phyloP scores from a whole-genome alignment of 345 rosid species.

The Eucalyptus cloeziana region DNA sequence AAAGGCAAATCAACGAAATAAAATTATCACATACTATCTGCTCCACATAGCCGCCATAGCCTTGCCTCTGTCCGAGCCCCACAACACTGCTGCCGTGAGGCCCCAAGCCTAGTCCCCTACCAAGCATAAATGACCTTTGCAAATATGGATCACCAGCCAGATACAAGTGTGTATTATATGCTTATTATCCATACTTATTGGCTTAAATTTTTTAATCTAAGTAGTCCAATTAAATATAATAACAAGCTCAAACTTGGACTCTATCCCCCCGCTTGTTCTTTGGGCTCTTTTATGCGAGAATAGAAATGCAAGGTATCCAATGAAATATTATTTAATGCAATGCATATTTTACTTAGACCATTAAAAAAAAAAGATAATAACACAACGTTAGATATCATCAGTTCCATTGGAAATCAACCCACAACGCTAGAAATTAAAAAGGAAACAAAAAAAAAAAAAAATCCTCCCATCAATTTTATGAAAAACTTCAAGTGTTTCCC shows the following conservation, averaged over 20 bases:
- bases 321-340: not conserved
- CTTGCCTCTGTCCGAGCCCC: not conserved
- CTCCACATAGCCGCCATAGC: accelerated
- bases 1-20: not conserved
- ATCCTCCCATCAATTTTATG: not conserved
- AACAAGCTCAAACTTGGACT: too few relatives aligned
- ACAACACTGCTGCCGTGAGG: accelerated
- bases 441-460: not conserved
- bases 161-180: not conserved
- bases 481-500: not conserved
- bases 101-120: not conserved
- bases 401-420: not conserved
- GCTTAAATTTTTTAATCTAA: too few relatives aligned
- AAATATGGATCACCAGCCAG: not conserved
- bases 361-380: not conserved
- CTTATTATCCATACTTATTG: too few relatives aligned
- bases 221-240: too few relatives aligned
- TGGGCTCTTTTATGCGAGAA: too few relatives aligned
- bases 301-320: too few relatives aligned
- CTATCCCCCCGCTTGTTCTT: too few relatives aligned
- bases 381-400: not conserved
- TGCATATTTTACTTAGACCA: not conserved
- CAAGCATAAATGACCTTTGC: not conserved
- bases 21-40: not conserved
- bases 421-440: not conserved